Base-by-base conservation (phyloP, 225 moss, liverwort and hornwort genomes). In the Ulota crispa region DNA sequence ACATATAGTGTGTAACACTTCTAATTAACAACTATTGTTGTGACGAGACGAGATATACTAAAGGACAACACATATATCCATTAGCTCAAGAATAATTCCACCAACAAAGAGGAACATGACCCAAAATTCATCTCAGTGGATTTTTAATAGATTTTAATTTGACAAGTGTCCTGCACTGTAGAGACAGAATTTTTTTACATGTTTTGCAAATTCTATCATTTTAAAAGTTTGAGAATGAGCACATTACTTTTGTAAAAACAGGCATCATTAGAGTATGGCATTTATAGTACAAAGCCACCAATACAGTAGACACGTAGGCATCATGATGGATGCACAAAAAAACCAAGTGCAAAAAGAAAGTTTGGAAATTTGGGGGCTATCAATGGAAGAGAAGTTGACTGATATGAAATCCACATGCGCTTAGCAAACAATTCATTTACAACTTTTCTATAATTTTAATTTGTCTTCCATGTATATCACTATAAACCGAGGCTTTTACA, bases 371-470 rank as follows among this genome's bases (percentile, higher is more conserved):
- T 41, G 64, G 30, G 21, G 57, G 39, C 26, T 52, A 31, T 37
- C 53, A 72, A 39, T 28, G 72, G 64, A 59, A 47, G 50, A 18
- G 1, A 6, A 16, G 50, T 15, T 50, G 13, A 45, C 45, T 14
- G 45, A 45, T 45, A 45, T 50, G 18, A 50, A 50, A 50, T 50
- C 16, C 16, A 39, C 74, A 76, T 19, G 65, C 36, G 70, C 84
- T 52, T 78, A 28, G 78, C 81, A 78, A 87, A 81, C 74, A 81
- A 50, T 73, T 73, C 20, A 47, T 87, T 87, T 81, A 78, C 87
- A 81, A 54, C 68, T 68, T 65, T 53, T 12, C 41, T 52, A 23
- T 64, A 16, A 6, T 16, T 0, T 41, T 6, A 53, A 53, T 43
- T 53, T 52, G 56, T 23, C 41, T 7, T 73, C 69, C 43, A 63